Conservation (phyloP, 495 filamentous ascomycete species). For the Darksidea phi region DNA sequence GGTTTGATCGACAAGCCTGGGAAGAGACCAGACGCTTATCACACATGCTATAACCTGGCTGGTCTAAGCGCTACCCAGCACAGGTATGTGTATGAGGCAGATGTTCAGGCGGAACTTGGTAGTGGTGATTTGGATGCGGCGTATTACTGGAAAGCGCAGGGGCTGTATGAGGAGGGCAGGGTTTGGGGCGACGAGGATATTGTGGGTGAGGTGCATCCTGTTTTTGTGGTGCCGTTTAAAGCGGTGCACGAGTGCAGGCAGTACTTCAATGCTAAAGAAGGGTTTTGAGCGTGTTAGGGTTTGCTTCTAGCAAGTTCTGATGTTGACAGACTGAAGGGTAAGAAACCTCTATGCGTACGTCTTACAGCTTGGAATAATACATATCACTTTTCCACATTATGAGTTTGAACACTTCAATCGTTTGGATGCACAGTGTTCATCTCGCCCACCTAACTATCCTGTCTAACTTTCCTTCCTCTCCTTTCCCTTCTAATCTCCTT, state of each 20-base stretch:
- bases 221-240: slow-evolving; percentile 78
- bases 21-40: slow-evolving; percentile 87
- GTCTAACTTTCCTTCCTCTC: slow-evolving; percentile 3
- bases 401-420: no score
- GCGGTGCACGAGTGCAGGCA: slow-evolving; percentile 60
- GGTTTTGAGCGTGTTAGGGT: slow-evolving; percentile 48
- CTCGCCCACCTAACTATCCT: no score
- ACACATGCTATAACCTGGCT: slow-evolving; percentile 84
- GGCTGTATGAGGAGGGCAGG: slow-evolving; percentile 55
- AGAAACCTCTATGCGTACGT: no score
- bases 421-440: no score
- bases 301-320: no score
- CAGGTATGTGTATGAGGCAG: slow-evolving; percentile 60
- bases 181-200: slow-evolving; percentile 53
- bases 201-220: slow-evolving; percentile 67
- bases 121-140: slow-evolving; percentile 47
- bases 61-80: slow-evolving; percentile 83
- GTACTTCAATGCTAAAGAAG: slow-evolving; percentile 60
- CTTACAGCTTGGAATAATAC: no score
- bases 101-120: slow-evolving; percentile 45
- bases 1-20: slow-evolving; percentile 92
- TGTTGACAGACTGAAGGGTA: no score
- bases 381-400: no score
- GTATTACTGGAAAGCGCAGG: slow-evolving; percentile 57
- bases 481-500: background rate